Evolutionary conservation across 495 filamentous ascomycete species (phyloP).

Genomic region (Aspergillus baeticus): DNA sequence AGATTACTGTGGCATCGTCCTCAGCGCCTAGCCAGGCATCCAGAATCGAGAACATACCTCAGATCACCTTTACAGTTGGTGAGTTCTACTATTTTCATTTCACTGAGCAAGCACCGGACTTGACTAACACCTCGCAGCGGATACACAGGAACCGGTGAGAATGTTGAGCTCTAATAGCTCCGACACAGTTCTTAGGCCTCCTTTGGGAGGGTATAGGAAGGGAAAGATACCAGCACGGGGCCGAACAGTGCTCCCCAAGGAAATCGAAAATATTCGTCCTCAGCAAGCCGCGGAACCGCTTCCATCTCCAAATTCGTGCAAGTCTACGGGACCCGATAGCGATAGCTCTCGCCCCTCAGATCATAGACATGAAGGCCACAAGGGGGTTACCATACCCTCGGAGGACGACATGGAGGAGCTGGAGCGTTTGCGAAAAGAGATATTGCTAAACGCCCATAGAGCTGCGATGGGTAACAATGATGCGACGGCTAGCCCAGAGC

Average conservation of each 20-base stretch:
- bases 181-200: no score
- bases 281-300: background rate
- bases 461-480: conserved; percentile 8
- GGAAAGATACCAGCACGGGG: background rate
- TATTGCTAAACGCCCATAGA: conserved; percentile 14
- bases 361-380: background rate
- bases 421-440: conserved; percentile 14
- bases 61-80: background rate
- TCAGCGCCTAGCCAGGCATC: background rate
- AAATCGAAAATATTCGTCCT: background rate
- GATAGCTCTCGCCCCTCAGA: background rate
- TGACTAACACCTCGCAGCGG: no score
- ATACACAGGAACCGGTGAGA: no score
- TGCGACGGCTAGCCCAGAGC: conserved; percentile 15
- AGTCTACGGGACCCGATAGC: background rate
- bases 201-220: no score
- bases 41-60: background rate
- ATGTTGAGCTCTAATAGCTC: no score
- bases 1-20: background rate
- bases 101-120: no score
- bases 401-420: conserved; percentile 12
- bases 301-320: background rate
- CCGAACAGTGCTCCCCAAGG: background rate
- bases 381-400: background rate
- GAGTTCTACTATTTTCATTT: background rate